phyloP scores from a whole-genome alignment of 163 green algal species.

The Chloromonas sp. region DNA sequence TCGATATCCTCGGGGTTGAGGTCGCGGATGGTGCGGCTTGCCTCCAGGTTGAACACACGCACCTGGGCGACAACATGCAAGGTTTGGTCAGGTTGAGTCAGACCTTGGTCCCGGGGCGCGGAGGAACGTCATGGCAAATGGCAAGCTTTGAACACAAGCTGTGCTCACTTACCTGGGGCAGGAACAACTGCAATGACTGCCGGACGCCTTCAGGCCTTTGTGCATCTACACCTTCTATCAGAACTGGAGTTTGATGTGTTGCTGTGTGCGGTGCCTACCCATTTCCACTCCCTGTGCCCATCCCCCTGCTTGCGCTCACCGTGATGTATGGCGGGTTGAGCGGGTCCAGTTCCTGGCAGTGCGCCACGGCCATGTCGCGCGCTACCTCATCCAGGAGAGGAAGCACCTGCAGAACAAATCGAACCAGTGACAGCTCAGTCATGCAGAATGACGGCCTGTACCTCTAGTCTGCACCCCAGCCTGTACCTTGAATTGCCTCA shows the following conservation, averaged over 20 bases:
- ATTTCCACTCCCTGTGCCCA: too few relatives aligned
- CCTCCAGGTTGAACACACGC: constrained; percentile 82
- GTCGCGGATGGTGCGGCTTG: constrained; percentile 86
- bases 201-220: too few relatives aligned
- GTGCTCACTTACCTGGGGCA: too few relatives aligned
- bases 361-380: background rate
- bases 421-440: background rate
- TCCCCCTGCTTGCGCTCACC: background rate
- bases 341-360: background rate
- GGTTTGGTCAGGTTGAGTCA: background rate
- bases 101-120: too few relatives aligned
- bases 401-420: constrained; percentile 8
- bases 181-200: too few relatives aligned
- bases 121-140: too few relatives aligned
- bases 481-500: too few relatives aligned
- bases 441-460: background rate
- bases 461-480: too few relatives aligned
- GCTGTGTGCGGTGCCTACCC: too few relatives aligned
- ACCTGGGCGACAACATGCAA: constrained; percentile 21
- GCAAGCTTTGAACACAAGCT: too few relatives aligned
- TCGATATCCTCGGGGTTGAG: constrained; percentile 92
- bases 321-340: constrained; percentile 6
- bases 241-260: too few relatives aligned
- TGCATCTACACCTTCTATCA: too few relatives aligned
- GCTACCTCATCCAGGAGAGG: constrained; percentile 7